Conservation (phyloP, 2,329 filamentous ascomycete species). For the Fusarium sp. region DNA sequence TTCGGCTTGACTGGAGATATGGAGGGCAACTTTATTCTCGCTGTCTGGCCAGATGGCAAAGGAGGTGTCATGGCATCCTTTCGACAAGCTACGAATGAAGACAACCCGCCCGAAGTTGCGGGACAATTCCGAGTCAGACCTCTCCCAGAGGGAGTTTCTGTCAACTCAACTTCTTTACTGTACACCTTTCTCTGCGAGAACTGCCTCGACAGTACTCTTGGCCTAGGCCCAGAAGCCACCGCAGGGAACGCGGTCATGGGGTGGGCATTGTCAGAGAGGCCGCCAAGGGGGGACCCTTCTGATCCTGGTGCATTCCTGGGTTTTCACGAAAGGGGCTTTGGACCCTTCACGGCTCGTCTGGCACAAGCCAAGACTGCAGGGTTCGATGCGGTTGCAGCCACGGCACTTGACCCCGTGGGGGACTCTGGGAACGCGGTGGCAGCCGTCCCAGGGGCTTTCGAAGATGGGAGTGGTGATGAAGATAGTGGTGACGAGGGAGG, state of each 20-base stretch:
- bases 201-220: not conserved
- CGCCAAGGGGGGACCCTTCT: constrained; percentile 35
- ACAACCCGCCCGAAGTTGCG: not conserved
- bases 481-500: constrained; percentile 3
- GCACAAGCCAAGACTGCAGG: constrained; percentile 5
- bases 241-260: constrained; percentile 49
- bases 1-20: constrained; percentile 58
- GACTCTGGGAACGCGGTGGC: constrained; percentile 1
- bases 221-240: constrained; percentile 32
- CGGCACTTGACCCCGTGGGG: not conserved
- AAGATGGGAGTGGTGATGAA: not conserved
- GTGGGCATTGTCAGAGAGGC: constrained; percentile 48
- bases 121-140: not conserved
- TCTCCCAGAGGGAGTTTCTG: not conserved
- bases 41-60: constrained; percentile 57
- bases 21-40: constrained; percentile 58
- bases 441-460: not conserved
- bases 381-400: constrained; percentile 16
- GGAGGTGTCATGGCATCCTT: constrained; percentile 55
- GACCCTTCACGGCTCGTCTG: constrained; percentile 38
- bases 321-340: constrained; percentile 50
- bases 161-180: not conserved
- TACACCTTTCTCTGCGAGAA: not conserved
- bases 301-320: constrained; percentile 41
- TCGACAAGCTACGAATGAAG: constrained; percentile 56